Evolutionary conservation across 805 yeast species (phyloP).

Genomic region (Kluyveromyces wickerhamii): DNA sequence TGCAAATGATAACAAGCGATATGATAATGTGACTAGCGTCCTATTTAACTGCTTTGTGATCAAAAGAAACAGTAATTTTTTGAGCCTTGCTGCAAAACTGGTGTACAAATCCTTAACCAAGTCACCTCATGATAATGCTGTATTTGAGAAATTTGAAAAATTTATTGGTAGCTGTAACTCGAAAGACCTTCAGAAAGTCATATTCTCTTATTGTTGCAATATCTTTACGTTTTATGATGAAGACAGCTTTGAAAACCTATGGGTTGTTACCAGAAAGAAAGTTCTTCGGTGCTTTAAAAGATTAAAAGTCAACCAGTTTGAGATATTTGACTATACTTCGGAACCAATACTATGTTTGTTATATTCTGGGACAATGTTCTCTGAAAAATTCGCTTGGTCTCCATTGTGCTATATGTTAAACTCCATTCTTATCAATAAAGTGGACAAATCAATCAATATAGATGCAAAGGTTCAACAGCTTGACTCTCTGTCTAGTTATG

Average conservation of each 20-base stretch:
- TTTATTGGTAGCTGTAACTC: slow-evolving; percentile 14
- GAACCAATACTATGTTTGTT: slow-evolving; percentile 24
- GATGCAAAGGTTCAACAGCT: slow-evolving; percentile 9
- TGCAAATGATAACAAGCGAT: slow-evolving; percentile 16
- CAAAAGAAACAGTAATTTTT: slow-evolving; percentile 9
- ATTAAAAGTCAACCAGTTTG: slow-evolving; percentile 8
- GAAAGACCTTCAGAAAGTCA: slow-evolving; percentile 7
- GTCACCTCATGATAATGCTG: neutral
- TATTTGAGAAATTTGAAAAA: slow-evolving; percentile 16
- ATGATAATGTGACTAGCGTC: slow-evolving; percentile 22
- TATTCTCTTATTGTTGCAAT: slow-evolving; percentile 19
- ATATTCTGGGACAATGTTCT: slow-evolving; percentile 8
- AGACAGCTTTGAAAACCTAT: slow-evolving; percentile 8
- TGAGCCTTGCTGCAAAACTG: slow-evolving; percentile 11
- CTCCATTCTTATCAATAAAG: slow-evolving; percentile 3
- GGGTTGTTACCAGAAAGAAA: slow-evolving; percentile 13
- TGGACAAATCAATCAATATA: neutral
- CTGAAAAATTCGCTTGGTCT: slow-evolving; percentile 11
- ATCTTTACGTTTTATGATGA: slow-evolving; percentile 10
- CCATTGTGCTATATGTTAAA: slow-evolving; percentile 18
- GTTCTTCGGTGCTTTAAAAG: slow-evolving; percentile 11
- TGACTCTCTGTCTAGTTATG: slow-evolving; percentile 22
- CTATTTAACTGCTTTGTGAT: slow-evolving; percentile 22
- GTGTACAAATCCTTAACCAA: slow-evolving; percentile 11
- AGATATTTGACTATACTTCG: slow-evolving; percentile 11